Base-by-base conservation (phyloP, 768 basidiomycete genomes). In the Leccinum sublutescens region DNA sequence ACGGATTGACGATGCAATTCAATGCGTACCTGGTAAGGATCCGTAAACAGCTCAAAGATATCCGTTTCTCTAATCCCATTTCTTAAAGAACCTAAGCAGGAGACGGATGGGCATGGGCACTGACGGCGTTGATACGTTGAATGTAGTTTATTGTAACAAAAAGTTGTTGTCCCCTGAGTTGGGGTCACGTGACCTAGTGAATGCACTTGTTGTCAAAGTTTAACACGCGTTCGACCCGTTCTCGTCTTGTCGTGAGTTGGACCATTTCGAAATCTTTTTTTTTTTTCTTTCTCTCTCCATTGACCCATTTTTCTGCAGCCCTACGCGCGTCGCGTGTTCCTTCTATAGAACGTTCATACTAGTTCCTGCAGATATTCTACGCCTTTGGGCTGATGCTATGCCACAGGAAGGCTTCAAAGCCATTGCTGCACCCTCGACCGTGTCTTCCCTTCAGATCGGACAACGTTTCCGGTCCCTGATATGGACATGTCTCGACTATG, bases 1-100 rank as follows among this genome's bases (percentile, higher is more conserved):
- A 72, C 85, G 97, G 61, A 98, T 98, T 66, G 95, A 98, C 73
- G 95, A 94, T 74, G 91, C 92, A n/a, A 94, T 94, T 62, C 91
- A 93, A 68, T 92, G 90, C 74, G 81, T 89, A 50, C 89, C 91
- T 60, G 92, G 91, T 91, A 66, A 78, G 87, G 76, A 29, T 21
- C 23, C 57, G 48, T 27, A 15, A 43, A 52, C 49, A 43, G 36
- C 33, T 65, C 14, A 8, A 51, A 15, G 40, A 45, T 25, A 55
- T 62, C 29, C 67, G 6, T 68, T 56, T 63, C 25, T 11, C 60
- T 68, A 47, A 65, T 64, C 14, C 45, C 54, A 19, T 58, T 55
- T 55, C 62, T 60, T 57, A 43, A 71, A 92, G 90, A 93, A 74
- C 81, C 83, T 64, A 85, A 88, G 74, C 81, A 77, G 51, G 89